These are phyloP conservation scores for Sarocladium oryzae DNA, from an alignment of 2,329 filamentous ascomycete genomes.

Conservation along the genomic window DNA sequence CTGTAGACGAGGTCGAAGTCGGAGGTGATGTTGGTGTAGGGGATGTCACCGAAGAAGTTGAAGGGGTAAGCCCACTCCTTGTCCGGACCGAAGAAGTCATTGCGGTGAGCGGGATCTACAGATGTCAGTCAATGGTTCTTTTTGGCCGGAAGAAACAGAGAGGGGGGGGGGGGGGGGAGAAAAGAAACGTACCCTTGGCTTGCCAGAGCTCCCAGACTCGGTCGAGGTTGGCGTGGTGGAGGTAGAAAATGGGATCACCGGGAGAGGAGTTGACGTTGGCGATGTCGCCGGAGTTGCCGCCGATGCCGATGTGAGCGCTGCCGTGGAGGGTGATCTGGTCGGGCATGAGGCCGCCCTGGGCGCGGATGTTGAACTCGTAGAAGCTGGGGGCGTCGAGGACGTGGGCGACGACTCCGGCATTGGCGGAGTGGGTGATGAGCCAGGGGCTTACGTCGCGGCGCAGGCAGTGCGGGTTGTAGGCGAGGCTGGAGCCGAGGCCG, in stretches of 20 bases:
- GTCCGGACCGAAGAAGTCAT: slow-evolving; percentile 19
- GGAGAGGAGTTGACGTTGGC: slow-evolving; percentile 21
- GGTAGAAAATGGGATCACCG: slow-evolving; percentile 22
- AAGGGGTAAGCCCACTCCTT: slow-evolving; percentile 23
- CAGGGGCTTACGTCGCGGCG: slow-evolving; percentile 22
- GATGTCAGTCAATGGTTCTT: background rate
- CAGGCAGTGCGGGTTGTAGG: slow-evolving; percentile 25
- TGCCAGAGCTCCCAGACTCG: slow-evolving; percentile 10
- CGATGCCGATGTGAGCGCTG: slow-evolving; percentile 19
- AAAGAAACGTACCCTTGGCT: background rate
- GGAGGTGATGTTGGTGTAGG: slow-evolving; percentile 26
- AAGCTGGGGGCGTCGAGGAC: slow-evolving; percentile 18
- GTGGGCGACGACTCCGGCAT: slow-evolving; percentile 15
- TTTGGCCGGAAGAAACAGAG: background rate
- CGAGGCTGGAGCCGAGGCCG: slow-evolving; percentile 15
- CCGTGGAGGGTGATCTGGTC: slow-evolving; percentile 19
- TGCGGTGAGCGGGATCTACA: slow-evolving; percentile 2
- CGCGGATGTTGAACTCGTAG: slow-evolving; percentile 22
- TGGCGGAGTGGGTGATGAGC: slow-evolving; percentile 1
- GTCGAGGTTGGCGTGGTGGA: slow-evolving; percentile 24
- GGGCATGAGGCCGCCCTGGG: slow-evolving; percentile 17
- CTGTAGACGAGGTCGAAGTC: slow-evolving; percentile 12
- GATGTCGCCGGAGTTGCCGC: slow-evolving; percentile 23
- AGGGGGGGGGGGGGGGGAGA: background rate
- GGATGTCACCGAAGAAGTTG: slow-evolving; percentile 23